A percentile compares a stretch with the other conserved stretches of the same genome.
These are phyloP conservation scores for Neolentinus lepideus DNA, from an alignment of 1,284 basidiomycete genomes.

Conservation along the genomic window DNA sequence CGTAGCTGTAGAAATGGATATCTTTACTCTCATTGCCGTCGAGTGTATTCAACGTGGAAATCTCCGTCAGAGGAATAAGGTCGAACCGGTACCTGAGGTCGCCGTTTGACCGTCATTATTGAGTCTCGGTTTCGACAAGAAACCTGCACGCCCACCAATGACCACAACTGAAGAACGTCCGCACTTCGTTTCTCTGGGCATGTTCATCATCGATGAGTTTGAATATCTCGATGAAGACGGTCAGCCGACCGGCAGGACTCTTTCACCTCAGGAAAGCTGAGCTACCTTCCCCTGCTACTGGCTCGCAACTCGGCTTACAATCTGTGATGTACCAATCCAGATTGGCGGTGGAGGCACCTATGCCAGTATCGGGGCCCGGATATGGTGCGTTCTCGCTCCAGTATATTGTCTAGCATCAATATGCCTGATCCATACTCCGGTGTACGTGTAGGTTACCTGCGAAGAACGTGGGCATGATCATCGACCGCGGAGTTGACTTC, in stretches of 20 bases:
- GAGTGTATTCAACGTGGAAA: too few species aligned
- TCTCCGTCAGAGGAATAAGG: too few species aligned
- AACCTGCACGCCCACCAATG: too few species aligned
- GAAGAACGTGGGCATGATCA: slow-evolving; percentile 66
- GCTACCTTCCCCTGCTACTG: neutral
- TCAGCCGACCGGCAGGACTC: slow-evolving; percentile 34
- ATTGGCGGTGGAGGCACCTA: slow-evolving; percentile 90
- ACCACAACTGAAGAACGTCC: slow-evolving; percentile 4
- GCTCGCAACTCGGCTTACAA: neutral
- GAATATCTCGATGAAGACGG: slow-evolving; percentile 53
- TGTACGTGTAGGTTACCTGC: slow-evolving; percentile 49
- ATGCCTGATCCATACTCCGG: neutral
- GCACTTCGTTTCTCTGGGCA: slow-evolving; percentile 64
- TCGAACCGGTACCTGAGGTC: neutral
- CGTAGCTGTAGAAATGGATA: too few species aligned
- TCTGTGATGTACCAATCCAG: slow-evolving; percentile 30
- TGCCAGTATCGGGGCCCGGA: slow-evolving; percentile 69
- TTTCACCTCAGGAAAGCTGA: slow-evolving; percentile 44
- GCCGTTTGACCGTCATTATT: neutral
- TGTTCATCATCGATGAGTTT: slow-evolving; percentile 89
- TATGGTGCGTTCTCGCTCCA: slow-evolving; percentile 74
- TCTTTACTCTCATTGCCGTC: too few species aligned
- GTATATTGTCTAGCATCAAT: too few species aligned
- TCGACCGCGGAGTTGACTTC: slow-evolving; percentile 83
- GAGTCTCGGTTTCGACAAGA: too few species aligned